Evolutionary conservation across 495 filamentous ascomycete species (phyloP).

Genomic region (Bathelium albidoporum): DNA sequence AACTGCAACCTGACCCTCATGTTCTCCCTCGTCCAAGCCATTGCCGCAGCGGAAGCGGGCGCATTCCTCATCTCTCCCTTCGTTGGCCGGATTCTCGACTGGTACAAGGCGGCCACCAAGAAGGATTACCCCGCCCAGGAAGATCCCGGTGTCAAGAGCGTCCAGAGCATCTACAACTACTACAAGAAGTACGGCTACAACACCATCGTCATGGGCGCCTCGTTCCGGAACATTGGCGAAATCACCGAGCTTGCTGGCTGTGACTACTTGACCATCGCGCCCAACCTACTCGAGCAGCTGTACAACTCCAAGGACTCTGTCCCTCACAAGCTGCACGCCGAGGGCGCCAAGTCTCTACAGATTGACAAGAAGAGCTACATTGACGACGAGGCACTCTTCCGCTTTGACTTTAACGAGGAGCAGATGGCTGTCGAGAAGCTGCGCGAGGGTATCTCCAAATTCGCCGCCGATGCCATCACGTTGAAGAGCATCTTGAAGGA

Average conservation of each 20-base stretch:
- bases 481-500: conserved; percentile 83
- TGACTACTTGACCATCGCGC: conserved; percentile 98
- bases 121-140: conserved; percentile 80
- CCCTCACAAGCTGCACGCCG: conserved; percentile 83
- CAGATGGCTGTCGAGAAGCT: conserved; percentile 99
- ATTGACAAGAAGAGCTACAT: conserved; percentile 87
- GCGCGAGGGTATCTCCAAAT: conserved; percentile 96
- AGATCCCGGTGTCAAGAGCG: conserved; percentile 94
- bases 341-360: conserved; percentile 52
- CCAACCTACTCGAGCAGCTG: conserved; percentile 87
- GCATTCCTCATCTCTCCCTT: conserved; percentile 99
- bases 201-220: conserved; percentile 98
- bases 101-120: conserved; percentile 95
- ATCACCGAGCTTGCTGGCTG: conserved; percentile 97
- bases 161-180: conserved; percentile 98
- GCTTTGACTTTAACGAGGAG: conserved; percentile 99
- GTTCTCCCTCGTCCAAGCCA: conserved; percentile 94
- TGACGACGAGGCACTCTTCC: conserved; percentile 79
- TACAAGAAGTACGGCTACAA: conserved; percentile 99
- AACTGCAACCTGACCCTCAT: conserved; percentile 99
- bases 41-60: conserved; percentile 91
- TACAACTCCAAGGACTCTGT: conserved; percentile 68
- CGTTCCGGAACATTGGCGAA: conserved; percentile 90
- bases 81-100: conserved; percentile 98
- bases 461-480: conserved; percentile 88